Evolutionary conservation across 768 basidiomycete genomes (phyloP), one percentile per base, ranked within the genome.

Genomic region (Calocybe cyanea): DNA sequence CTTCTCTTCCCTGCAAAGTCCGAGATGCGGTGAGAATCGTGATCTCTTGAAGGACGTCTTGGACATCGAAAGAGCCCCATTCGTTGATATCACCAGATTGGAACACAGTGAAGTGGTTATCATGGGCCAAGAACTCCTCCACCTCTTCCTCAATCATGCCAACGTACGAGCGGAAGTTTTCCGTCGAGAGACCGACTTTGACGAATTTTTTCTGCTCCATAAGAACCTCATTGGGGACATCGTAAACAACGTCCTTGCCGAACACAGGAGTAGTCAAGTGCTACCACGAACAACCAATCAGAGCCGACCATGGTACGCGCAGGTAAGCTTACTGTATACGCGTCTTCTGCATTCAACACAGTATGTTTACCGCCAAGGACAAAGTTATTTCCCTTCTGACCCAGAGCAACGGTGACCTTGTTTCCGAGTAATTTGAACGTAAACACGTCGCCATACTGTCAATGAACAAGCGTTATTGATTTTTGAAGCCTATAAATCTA

Each of bases 191-290:
- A 18, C 96, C 94, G 50, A 92, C 83, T 70, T 99, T 99, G 66
- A 98, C 86, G 60, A 97, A 97, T 62, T 87, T 88, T 76, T 99
- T 99, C 65, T 99, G 96, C 58, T 99, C 93, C 94, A 99, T 98
- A 66, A 99, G 84, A 36, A 88, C 69, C 38, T 94, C 89, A 64
- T 98, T 98, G 24, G 96, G 95, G 41, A 90, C 83, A 57, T 98
- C 96, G 63, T 98, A 99, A 9, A 97, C 94, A 37, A 99, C 96
- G 38, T 91, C 94, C 60, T 92, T 92, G 36, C 96, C 96, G 58
- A 99, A 99, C 10, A 98, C 84, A 3, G 95, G 95, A 0, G 87
- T 94, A 0, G 93, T 95, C 36, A 94, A 68, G 60, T 89, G 87
- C 92, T 95, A 11, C 54, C 11, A 20, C 24, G 6, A 36, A 44